Evolutionary conservation across 495 filamentous ascomycete genomes (phyloP), one percentile per base, ranked within the genome.

Genomic region (Rusavskia elegans): DNA sequence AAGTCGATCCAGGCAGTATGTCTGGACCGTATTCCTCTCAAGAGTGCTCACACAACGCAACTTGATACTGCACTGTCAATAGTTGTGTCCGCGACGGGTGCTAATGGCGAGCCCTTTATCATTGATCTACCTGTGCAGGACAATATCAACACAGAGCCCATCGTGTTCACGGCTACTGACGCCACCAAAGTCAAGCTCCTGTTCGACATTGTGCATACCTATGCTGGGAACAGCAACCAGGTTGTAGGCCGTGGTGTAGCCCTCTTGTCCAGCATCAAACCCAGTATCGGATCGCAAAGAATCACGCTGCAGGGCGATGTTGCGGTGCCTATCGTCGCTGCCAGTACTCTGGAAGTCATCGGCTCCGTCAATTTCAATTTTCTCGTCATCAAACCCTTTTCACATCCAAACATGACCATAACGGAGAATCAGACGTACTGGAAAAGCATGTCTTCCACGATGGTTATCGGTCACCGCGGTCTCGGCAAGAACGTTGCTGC

Each of bases 171-270:
- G 50, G 81, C 90, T 0, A 72, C 64, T 16, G 88, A 97, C 61
- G 72, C 78, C 2, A 73, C 75, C 51, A 88, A 87, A 59, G 89
- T 96, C 39, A 87, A 88, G 65, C 70, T 98, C 20, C 71, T 92
- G 37, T 98, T 98, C 58, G 92, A 98, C 60, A 87, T 98, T 51
- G 81, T 97, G 10, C 92, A 90, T n/a, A 97, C 93, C 2, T 96
- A 97, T 68, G 80, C 89, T 37, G 93, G 89, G n/a, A 81, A 82
- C 17, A 79, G 86, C 48, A 87, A 94, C 49, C 74, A 84, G 56
- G 84, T 93, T 56, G 77, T 97, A 37, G 92, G 89, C n/a, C 83
- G 92, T 16, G 92, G 81, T 29, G 92, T 96, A 27, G 92, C 92
- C 0, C 71, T 97, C 38, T 77, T 98, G 5, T 86, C 84, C 3